A percentile compares a stretch with the other conserved stretches of the same genome.
These are phyloP conservation scores for Circinella minor DNA, from an alignment of 371 early-diverging fungal species.

Conservation along the genomic window DNA sequence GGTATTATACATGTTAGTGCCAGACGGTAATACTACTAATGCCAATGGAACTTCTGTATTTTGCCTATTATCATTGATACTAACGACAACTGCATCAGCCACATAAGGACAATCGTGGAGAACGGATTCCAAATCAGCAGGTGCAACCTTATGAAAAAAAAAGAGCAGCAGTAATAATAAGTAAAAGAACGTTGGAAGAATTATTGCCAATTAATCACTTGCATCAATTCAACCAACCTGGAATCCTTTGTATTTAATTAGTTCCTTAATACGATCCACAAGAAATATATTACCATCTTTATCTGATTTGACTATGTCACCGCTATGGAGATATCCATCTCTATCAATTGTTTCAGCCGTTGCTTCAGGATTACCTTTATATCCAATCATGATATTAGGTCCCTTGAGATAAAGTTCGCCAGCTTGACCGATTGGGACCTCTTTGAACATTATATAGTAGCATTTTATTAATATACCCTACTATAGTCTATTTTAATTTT, in stretches of 20 bases:
- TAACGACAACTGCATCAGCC: slow-evolving; percentile 77
- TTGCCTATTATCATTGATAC: slow-evolving; percentile 59
- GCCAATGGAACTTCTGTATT: slow-evolving; percentile 85
- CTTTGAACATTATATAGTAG: no score
- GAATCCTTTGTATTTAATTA: slow-evolving; percentile 80
- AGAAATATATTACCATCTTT: slow-evolving; percentile 58
- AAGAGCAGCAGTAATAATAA: no score
- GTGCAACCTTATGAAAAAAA: slow-evolving; percentile 43
- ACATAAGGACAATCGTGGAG: slow-evolving; percentile 66
- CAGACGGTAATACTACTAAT: slow-evolving; percentile 63
- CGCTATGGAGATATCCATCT: slow-evolving; percentile 82
- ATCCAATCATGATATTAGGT: slow-evolving; percentile 82
- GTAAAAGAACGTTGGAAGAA: no score
- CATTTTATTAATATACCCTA: no score
- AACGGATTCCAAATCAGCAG: slow-evolving; percentile 72
- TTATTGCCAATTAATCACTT: no score
- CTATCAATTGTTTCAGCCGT: slow-evolving; percentile 69
- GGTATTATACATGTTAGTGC: no score
- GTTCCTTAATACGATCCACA: slow-evolving; percentile 76
- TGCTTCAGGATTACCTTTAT: slow-evolving; percentile 69
- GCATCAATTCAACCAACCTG: slow-evolving; percentile 38
- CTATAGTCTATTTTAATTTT: no score
- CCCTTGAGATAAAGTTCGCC: slow-evolving; percentile 56
- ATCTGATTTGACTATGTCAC: slow-evolving; percentile 77
- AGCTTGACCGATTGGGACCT: no score